phyloP scores from a whole-genome alignment of 2,329 filamentous ascomycete genomes.

The Colletotrichum truncatum region DNA sequence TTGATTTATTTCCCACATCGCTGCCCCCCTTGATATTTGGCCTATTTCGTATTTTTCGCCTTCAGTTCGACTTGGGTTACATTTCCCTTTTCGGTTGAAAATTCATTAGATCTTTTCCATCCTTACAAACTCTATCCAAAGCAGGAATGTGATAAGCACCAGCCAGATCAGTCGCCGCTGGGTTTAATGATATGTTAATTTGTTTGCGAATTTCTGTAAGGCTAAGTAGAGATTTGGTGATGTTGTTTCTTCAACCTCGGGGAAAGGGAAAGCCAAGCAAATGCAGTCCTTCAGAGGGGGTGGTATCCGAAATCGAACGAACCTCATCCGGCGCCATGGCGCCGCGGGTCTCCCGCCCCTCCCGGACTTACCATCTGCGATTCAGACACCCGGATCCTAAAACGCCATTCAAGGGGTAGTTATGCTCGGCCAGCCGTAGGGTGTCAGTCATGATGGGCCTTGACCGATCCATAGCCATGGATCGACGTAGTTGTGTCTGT shows the following conservation, averaged over 20 bases:
- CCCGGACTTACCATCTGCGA: neutral
- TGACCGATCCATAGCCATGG: neutral
- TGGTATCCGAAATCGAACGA: neutral
- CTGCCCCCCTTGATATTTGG: neutral
- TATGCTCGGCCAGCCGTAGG: neutral
- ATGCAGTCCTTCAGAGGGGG: neutral
- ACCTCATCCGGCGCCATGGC: neutral
- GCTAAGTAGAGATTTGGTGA: too few relatives aligned
- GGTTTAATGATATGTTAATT: too few relatives aligned
- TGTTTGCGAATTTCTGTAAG: too few relatives aligned
- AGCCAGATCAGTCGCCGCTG: too few relatives aligned
- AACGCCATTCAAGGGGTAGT: neutral
- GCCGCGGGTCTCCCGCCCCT: neutral
- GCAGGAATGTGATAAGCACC: too few relatives aligned
- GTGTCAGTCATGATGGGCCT: slow-evolving; percentile 3
- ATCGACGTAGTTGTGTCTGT: neutral
- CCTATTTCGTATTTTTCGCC: neutral
- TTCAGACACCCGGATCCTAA: neutral
- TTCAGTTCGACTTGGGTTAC: neutral
- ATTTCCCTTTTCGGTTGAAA: neutral
- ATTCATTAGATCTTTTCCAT: neutral
- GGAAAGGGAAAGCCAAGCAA: neutral
- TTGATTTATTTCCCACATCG: neutral
- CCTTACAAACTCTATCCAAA: neutral
- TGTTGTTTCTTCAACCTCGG: neutral